phyloP scores from a whole-genome alignment of 345 rosid species.

The Corymbia maculata region DNA sequence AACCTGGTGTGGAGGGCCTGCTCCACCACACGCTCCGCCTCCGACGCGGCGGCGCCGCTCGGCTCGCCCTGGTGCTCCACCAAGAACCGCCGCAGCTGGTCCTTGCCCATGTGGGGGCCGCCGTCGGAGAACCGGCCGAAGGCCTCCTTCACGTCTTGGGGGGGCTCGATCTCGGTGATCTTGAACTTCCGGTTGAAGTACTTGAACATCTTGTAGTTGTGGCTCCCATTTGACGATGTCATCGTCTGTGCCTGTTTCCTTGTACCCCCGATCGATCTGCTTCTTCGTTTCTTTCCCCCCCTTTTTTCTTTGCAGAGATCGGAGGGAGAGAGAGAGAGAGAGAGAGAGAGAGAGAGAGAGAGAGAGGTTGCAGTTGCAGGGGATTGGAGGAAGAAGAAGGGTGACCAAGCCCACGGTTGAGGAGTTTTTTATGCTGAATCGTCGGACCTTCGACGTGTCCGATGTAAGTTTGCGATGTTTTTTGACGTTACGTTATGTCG shows the following conservation, averaged over 20 bases:
- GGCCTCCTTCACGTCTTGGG: slow-evolving; percentile 51
- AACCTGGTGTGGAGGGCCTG: slow-evolving; percentile 16
- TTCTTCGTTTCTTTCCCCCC: neutral
- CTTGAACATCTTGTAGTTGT: slow-evolving; percentile 60
- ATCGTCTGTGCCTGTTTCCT: neutral
- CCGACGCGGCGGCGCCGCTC: slow-evolving; percentile 19
- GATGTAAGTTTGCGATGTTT: neutral
- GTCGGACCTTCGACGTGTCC: neutral
- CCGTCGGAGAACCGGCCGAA: slow-evolving; percentile 41
- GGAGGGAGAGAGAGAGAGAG: neutral
- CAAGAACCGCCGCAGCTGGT: slow-evolving; percentile 51
- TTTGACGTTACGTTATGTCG: neutral
- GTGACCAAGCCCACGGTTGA: neutral
- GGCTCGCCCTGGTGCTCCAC: slow-evolving; percentile 41
- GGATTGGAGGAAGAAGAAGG: neutral
- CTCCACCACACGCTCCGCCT: slow-evolving; percentile 50
- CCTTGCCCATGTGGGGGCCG: slow-evolving; percentile 29
- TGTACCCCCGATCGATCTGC: neutral
- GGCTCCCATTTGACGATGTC: slow-evolving; percentile 12
- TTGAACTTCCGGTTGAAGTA: slow-evolving; percentile 74
- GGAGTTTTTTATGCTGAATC: neutral
- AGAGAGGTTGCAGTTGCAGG: neutral
- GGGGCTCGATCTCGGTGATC: slow-evolving; percentile 62
- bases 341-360: neutral
- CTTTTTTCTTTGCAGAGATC: neutral